A percentile compares a stretch with the other conserved stretches of the same genome.
Conservation (phyloP, 768 basidiomycete species). For the Trametes cinnabarina region DNA sequence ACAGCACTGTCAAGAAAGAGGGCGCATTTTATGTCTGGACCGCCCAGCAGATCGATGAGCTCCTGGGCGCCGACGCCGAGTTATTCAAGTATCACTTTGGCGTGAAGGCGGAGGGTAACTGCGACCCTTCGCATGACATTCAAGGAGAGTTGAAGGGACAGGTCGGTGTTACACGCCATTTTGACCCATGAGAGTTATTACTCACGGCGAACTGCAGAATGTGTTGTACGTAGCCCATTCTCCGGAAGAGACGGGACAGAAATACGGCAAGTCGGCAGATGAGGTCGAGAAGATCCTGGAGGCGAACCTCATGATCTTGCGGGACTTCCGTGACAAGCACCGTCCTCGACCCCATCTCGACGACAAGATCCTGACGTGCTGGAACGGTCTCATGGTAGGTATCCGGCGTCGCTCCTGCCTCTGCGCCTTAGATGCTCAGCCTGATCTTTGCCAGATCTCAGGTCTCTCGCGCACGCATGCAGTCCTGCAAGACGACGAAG, state of each 20-base stretch:
- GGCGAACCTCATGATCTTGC: slow-evolving; percentile 24
- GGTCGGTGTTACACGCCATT: slow-evolving; percentile 7
- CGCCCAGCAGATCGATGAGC: slow-evolving; percentile 30
- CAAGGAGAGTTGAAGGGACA: slow-evolving; percentile 36
- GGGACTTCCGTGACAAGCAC: slow-evolving; percentile 31
- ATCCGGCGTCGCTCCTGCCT: background rate
- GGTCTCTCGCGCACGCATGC: slow-evolving; percentile 23
- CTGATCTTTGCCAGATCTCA: slow-evolving; percentile 19
- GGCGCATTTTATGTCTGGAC: slow-evolving; percentile 43
- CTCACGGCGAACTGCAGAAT: slow-evolving; percentile 13
- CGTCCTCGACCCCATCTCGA: slow-evolving; percentile 40
- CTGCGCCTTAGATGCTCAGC: background rate
- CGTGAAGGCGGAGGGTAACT: slow-evolving; percentile 35
- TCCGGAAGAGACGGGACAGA: slow-evolving; percentile 19
- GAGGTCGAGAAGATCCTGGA: slow-evolving; percentile 26
- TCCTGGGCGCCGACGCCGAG: slow-evolving; percentile 30
- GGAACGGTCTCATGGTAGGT: slow-evolving; percentile 42
- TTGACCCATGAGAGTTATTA: background rate
- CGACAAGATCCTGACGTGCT: slow-evolving; percentile 41
- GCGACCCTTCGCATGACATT: slow-evolving; percentile 36
- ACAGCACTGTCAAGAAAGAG: slow-evolving; percentile 32
- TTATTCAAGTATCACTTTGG: slow-evolving; percentile 35
- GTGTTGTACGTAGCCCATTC: slow-evolving; percentile 24
- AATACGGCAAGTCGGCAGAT: slow-evolving; percentile 19
- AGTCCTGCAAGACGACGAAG: slow-evolving; percentile 1